These are phyloP conservation scores for Pyronema domesticum DNA, from an alignment of 495 filamentous ascomycete species.

Conservation along the genomic window DNA sequence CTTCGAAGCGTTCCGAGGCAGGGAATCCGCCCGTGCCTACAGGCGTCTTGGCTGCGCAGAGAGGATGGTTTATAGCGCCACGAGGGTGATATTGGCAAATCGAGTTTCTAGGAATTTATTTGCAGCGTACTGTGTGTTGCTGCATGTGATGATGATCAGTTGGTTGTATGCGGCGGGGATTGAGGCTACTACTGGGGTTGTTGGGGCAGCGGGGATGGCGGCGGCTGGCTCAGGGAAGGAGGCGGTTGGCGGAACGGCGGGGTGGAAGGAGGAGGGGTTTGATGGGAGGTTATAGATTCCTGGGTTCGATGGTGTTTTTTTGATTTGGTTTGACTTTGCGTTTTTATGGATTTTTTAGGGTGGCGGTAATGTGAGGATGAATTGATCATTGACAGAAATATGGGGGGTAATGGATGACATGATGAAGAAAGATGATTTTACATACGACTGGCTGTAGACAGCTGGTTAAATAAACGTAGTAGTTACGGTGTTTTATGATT, in stretches of 20 bases:
- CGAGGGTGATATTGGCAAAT: conserved; percentile 75
- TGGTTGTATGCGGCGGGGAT: conserved; percentile 69
- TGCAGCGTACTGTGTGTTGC: conserved; percentile 75
- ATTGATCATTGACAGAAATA: too few relatives aligned
- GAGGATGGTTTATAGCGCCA: conserved; percentile 74
- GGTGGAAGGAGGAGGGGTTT: conserved; percentile 14
- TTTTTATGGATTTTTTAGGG: too few relatives aligned
- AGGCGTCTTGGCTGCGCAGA: conserved; percentile 88
- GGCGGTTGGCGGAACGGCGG: background rate
- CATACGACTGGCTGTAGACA: too few relatives aligned
- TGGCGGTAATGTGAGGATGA: too few relatives aligned
- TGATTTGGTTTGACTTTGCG: too few relatives aligned
- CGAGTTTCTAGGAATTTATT: conserved; percentile 85
- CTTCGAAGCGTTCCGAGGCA: conserved; percentile 83
- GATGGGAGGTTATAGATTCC: conserved; percentile 8
- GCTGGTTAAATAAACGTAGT: too few relatives aligned
- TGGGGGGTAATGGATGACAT: too few relatives aligned
- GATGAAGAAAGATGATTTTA: too few relatives aligned
- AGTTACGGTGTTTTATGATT: background rate
- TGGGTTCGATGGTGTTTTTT: too few relatives aligned
- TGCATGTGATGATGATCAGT: conserved; percentile 72
- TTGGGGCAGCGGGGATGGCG: conserved; percentile 26
- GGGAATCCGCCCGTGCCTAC: conserved; percentile 81
- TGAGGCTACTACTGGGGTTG: background rate
- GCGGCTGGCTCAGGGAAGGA: conserved; percentile 5